Evolutionary conservation across 1,284 basidiomycete species (phyloP).

Genomic region (Cryptococcus sp.): DNA sequence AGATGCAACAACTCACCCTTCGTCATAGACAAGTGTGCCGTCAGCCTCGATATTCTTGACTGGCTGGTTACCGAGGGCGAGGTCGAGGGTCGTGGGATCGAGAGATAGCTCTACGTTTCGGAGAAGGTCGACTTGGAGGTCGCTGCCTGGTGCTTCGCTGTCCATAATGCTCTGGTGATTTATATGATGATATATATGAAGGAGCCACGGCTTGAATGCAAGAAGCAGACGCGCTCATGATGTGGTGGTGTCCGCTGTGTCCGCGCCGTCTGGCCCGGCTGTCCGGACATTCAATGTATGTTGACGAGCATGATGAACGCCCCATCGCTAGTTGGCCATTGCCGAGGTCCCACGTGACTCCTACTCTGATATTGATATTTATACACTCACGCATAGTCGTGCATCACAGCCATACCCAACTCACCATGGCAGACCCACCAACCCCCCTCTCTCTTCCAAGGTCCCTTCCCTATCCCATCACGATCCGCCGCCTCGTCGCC

Average conservation of each 20-base stretch:
- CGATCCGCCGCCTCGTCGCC: constrained; percentile 63
- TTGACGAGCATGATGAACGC: no score
- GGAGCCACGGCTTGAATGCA: no score
- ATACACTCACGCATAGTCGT: not conserved
- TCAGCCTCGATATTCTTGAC: constrained; percentile 30
- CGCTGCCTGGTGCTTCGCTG: no score
- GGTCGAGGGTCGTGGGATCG: constrained; percentile 34
- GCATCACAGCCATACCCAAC: not conserved
- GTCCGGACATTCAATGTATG: no score
- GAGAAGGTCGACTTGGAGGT: no score
- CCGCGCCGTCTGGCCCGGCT: no score
- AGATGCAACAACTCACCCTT: constrained; percentile 16
- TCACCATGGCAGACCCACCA: constrained; percentile 35
- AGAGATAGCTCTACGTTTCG: constrained; percentile 15
- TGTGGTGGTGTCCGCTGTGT: no score
- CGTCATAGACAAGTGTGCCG: constrained; percentile 29
- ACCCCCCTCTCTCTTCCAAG: constrained; percentile 57
- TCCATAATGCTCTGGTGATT: no score
- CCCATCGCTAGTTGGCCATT: no score
- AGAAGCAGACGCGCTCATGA: no score
- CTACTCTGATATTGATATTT: not conserved
- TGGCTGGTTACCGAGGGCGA: constrained; percentile 21
- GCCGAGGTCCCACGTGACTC: not conserved
- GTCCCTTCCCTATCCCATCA: constrained; percentile 73
- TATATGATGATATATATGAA: no score